Percentiles rank a stretch among this genome's conserved stretches.
phyloP scores from a whole-genome alignment of 768 basidiomycete species.

The Coprinopsis sp. region DNA sequence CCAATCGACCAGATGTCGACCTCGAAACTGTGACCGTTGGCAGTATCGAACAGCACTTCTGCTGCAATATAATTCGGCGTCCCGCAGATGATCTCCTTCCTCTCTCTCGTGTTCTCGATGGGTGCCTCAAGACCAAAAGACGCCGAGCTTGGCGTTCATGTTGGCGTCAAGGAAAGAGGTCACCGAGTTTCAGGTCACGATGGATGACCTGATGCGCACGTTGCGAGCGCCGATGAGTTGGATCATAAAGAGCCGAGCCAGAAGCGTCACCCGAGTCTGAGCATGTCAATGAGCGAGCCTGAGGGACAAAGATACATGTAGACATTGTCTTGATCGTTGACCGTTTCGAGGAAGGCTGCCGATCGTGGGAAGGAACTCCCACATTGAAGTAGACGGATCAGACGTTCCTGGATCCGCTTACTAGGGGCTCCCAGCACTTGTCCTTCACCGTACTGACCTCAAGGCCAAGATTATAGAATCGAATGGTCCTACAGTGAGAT shows the following conservation, averaged over 20 bases:
- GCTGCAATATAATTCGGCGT: constrained; percentile 99
- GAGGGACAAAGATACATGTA: constrained; percentile 93
- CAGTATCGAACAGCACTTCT: constrained; percentile 93
- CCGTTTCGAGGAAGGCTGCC: constrained; percentile 85
- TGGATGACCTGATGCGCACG: constrained; percentile 93
- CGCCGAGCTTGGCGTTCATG: constrained; percentile 96
- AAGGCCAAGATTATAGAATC: too few species aligned
- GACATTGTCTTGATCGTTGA: constrained; percentile 92
- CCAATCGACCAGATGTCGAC: constrained; percentile 98
- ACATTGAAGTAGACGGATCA: too few species aligned
- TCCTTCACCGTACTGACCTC: too few species aligned
- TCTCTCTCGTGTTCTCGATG: constrained; percentile 92
- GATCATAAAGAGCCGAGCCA: constrained; percentile 85
- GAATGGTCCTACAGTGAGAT: too few species aligned
- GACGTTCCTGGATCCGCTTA: too few species aligned
- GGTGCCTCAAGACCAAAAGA: constrained; percentile 96
- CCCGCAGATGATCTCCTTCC: constrained; percentile 99
- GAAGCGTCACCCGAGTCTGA: constrained; percentile 79
- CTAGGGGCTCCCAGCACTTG: too few species aligned
- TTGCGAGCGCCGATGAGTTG: constrained; percentile 99
- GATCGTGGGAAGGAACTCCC: constrained; percentile 88
- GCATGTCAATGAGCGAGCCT: constrained; percentile 88
- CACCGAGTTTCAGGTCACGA: constrained; percentile 94
- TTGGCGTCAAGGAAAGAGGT: constrained; percentile 85
- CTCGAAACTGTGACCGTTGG: constrained; percentile 96